phyloP scores from a whole-genome alignment of 495 filamentous ascomycete species.

The Podospora australis region DNA sequence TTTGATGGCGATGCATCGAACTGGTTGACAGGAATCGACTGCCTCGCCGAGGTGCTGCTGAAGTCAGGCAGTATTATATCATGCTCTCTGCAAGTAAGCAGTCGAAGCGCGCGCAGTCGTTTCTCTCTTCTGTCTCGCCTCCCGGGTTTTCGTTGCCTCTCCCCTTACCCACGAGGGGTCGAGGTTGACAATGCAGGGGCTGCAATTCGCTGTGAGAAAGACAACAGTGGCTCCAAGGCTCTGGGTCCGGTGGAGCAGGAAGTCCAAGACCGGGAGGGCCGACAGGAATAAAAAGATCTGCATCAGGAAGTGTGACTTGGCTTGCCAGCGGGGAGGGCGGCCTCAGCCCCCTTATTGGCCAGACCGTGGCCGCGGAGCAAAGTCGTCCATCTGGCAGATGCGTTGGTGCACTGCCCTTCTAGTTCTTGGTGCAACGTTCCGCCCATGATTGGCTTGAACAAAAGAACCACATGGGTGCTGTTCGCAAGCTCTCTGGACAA shows the following conservation, averaged over 20 bases:
- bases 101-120: neutral
- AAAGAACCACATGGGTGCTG: neutral
- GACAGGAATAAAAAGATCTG: conserved; percentile 10
- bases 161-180: neutral
- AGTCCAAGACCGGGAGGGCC: conserved; percentile 5
- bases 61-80: too few species aligned
- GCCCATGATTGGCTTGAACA: neutral
- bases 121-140: neutral
- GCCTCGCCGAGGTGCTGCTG: neutral
- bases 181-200: neutral
- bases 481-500: neutral
- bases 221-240: conserved; percentile 6
- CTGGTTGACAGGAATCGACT: neutral
- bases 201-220: neutral
- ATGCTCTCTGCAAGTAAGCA: neutral
- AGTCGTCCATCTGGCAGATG: conserved; percentile 1
- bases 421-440: neutral
- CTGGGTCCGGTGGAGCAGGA: conserved; percentile 1
- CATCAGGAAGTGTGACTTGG: neutral
- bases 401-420: conserved; percentile 1
- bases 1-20: neutral
- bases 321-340: conserved; percentile 1
- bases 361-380: neutral
- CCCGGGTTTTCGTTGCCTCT: neutral
- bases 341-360: conserved; percentile 5